Conservation (phyloP, 352 stramenopile genomes). For the Pythium chondricola region DNA sequence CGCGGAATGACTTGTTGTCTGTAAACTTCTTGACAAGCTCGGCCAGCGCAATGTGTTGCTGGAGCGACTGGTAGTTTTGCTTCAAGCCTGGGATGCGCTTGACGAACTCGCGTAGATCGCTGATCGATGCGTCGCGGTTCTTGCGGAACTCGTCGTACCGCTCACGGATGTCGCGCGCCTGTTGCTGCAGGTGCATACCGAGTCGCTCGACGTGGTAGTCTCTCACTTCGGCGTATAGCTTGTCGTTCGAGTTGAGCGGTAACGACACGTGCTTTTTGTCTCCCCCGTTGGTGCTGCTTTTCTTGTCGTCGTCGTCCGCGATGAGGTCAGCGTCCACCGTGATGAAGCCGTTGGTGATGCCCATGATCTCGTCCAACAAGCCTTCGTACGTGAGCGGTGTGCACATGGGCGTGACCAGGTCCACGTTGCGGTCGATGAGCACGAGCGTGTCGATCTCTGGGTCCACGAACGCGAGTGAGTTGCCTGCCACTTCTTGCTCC, state of each 20-base stretch:
- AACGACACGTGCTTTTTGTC: conserved; percentile 84
- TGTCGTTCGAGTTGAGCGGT: conserved; percentile 93
- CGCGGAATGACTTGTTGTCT: conserved; percentile 90
- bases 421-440: conserved; percentile 92
- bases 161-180: conserved; percentile 92
- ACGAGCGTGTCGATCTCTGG: conserved; percentile 93
- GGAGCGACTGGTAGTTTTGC: conserved; percentile 92
- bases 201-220: conserved; percentile 97
- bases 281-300: conserved; percentile 18
- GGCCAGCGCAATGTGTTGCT: conserved; percentile 96
- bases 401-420: conserved; percentile 94
- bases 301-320: conserved; percentile 54
- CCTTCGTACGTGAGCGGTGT: conserved; percentile 97
- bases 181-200: conserved; percentile 94
- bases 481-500: conserved; percentile 85
- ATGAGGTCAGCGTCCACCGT: conserved; percentile 73
- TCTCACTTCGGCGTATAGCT: conserved; percentile 93
- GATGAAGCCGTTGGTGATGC: conserved; percentile 91
- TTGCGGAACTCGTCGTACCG: conserved; percentile 94
- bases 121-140: conserved; percentile 94
- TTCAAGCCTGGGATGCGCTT: conserved; percentile 95
- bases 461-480: conserved; percentile 68
- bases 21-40: conserved; percentile 94
- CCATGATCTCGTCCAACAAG: conserved; percentile 94
- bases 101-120: conserved; percentile 97